Conservation (phyloP, 2,329 filamentous ascomycete species). For the Monilinia aucupariae region DNA sequence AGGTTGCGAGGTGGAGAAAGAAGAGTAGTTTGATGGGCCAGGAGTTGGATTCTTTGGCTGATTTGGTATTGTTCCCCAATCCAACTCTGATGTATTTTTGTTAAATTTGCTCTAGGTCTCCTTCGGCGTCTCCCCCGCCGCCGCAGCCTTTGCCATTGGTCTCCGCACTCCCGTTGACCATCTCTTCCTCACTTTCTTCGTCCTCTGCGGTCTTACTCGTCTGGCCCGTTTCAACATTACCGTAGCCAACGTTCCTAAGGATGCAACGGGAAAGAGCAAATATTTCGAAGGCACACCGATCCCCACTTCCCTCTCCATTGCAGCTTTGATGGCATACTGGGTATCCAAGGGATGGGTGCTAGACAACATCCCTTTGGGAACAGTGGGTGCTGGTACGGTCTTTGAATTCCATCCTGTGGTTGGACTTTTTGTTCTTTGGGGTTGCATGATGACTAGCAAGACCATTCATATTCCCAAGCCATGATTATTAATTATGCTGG, state of each 20-base stretch:
- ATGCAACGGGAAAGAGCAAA: conserved; percentile 80
- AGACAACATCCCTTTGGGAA: conserved; percentile 71
- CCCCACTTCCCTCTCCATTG: conserved; percentile 78
- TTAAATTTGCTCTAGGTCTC: conserved; percentile 62
- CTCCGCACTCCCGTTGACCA: conserved; percentile 81
- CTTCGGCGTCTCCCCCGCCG: conserved; percentile 86
- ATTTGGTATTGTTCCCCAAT: conserved; percentile 58
- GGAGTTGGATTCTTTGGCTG: conserved; percentile 91
- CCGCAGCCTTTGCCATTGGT: conserved; percentile 82
- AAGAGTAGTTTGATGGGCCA: conserved; percentile 98
- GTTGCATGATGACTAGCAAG: conserved; percentile 92
- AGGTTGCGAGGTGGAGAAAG: conserved; percentile 90
- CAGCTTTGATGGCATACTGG: conserved; percentile 85
- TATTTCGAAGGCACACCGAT: conserved; percentile 98
- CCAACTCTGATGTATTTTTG: background rate
- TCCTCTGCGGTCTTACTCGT: conserved; percentile 87
- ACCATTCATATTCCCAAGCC: conserved; percentile 92
- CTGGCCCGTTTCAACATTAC: conserved; percentile 98
- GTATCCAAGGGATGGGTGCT: conserved; percentile 74
- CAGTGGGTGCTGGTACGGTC: conserved; percentile 57
- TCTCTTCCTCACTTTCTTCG: conserved; percentile 74
- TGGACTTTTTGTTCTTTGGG: conserved; percentile 77
- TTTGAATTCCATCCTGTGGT: conserved; percentile 83
- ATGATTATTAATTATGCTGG: conserved; percentile 31
- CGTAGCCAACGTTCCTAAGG: conserved; percentile 81